phyloP scores from a whole-genome alignment of 441 rosid genomes.

The Mallotus repandus region DNA sequence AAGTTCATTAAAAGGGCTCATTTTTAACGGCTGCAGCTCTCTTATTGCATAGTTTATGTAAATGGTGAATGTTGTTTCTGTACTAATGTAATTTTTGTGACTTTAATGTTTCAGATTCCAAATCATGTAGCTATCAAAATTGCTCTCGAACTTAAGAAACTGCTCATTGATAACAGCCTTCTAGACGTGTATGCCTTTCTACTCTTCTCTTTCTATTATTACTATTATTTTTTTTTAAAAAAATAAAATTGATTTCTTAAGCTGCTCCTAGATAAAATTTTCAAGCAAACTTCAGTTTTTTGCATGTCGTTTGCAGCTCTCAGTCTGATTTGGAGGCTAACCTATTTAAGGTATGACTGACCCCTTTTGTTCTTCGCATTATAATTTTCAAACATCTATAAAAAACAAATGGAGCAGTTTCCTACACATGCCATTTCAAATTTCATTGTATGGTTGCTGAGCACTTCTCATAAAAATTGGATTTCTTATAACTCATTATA shows the following conservation, averaged over 20 bases:
- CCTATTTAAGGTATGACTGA: constrained; percentile 68
- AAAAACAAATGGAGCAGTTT: background rate
- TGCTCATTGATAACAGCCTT: constrained; percentile 97
- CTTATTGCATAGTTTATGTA: too few relatives aligned
- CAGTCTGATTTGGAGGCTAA: constrained; percentile 93
- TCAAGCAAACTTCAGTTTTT: constrained; percentile 10
- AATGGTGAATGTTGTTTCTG: background rate
- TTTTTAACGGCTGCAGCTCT: too few relatives aligned
- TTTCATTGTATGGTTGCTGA: background rate
- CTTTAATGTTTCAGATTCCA: constrained; percentile 63
- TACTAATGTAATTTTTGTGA: background rate
- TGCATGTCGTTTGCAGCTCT: constrained; percentile 52
- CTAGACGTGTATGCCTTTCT: constrained; percentile 75
- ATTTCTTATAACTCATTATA: constrained; percentile 20
- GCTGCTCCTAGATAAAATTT: background rate
- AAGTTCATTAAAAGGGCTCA: too few relatives aligned
- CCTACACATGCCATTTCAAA: background rate
- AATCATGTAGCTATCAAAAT: constrained; percentile 97
- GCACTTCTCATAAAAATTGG: background rate
- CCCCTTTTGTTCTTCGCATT: background rate
- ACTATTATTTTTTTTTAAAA: too few relatives aligned
- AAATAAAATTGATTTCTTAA: background rate
- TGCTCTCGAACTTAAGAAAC: constrained; percentile 94
- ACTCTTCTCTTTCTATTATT: background rate
- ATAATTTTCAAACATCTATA: background rate